These are phyloP conservation scores for Eimeria praecox DNA, from an alignment of 169 alveolate species.

Conservation along the genomic window DNA sequence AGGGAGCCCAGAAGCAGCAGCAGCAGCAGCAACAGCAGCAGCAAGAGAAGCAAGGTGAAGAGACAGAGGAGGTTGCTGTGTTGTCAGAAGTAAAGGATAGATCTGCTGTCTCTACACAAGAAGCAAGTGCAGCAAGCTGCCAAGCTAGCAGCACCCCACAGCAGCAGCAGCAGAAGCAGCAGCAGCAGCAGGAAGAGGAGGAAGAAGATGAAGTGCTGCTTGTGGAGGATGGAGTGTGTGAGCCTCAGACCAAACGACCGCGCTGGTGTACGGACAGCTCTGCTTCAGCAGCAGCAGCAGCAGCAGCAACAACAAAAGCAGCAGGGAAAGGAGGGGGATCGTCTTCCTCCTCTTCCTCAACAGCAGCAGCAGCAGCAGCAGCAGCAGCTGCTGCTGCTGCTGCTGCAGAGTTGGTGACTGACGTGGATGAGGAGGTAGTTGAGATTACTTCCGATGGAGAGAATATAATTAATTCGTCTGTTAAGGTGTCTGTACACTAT, in stretches of 20 bases:
- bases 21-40: conserved; percentile 25
- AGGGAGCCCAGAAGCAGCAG: neutral
- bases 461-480: neutral
- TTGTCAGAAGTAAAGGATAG: neutral
- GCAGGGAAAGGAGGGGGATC: too few species aligned
- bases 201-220: conserved; percentile 20
- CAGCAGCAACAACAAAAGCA: conserved; percentile 38
- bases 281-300: conserved; percentile 10
- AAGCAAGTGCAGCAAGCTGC: neutral
- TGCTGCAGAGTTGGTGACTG: neutral
- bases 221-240: neutral
- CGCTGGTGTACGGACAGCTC: neutral
- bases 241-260: neutral
- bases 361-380: conserved; percentile 33
- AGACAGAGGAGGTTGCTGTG: neutral
- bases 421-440: neutral
- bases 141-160: neutral
- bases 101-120: neutral
- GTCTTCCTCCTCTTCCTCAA: too few species aligned
- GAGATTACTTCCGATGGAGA: neutral
- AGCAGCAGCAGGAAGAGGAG: conserved; percentile 35
- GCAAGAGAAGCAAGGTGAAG: neutral
- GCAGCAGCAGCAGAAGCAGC: conserved; percentile 1
- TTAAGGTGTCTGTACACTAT: neutral
- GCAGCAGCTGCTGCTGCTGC: neutral